A percentile compares a stretch with the other conserved stretches of the same genome.
Evolutionary conservation across 2,329 filamentous ascomycete genomes (phyloP).

Genomic region (Sarocladiaceae sp.): DNA sequence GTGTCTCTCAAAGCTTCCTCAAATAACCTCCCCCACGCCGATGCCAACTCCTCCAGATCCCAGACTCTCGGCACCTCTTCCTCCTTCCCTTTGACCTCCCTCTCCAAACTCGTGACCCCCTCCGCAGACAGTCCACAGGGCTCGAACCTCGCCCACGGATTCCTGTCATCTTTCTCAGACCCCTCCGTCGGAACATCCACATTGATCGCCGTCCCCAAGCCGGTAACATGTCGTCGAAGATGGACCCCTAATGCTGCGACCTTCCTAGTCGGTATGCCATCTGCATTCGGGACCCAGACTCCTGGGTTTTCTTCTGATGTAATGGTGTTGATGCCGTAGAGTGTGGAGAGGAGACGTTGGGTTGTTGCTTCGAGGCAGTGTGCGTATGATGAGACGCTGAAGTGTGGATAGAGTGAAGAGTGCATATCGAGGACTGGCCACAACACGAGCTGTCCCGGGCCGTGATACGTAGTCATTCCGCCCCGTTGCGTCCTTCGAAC

Average conservation of each 20-base stretch:
- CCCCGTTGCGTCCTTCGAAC: conserved; percentile 73
- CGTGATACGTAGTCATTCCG: conserved; percentile 92
- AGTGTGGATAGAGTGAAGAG: conserved; percentile 45
- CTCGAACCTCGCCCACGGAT: conserved; percentile 69
- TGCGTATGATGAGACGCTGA: conserved; percentile 74
- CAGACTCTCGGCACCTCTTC: conserved; percentile 13
- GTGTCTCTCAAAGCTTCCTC: conserved; percentile 25
- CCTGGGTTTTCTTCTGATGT: conserved; percentile 73
- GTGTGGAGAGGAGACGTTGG: conserved; percentile 54
- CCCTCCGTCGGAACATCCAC: conserved; percentile 54
- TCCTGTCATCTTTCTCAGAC: conserved; percentile 23
- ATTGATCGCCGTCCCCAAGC: conserved; percentile 81
- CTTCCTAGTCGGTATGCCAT: conserved; percentile 51
- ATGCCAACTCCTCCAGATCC: conserved; percentile 25
- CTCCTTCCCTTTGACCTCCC: conserved; percentile 34
- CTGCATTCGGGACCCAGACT: conserved; percentile 61
- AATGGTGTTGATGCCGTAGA: conserved; percentile 55
- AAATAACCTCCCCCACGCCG: conserved; percentile 28
- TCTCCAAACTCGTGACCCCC: conserved; percentile 68
- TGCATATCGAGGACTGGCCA: conserved; percentile 87
- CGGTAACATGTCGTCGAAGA: conserved; percentile 75
- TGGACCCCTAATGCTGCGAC: conserved; percentile 93
- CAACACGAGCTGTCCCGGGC: conserved; percentile 86
- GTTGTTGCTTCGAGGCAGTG: conserved; percentile 73
- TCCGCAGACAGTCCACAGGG: conserved; percentile 83